Percentiles rank a stretch among this genome's conserved stretches.
These are phyloP conservation scores for Hypoxylon fuscum DNA, from an alignment of 495 filamentous ascomycete species.

Conservation along the genomic window DNA sequence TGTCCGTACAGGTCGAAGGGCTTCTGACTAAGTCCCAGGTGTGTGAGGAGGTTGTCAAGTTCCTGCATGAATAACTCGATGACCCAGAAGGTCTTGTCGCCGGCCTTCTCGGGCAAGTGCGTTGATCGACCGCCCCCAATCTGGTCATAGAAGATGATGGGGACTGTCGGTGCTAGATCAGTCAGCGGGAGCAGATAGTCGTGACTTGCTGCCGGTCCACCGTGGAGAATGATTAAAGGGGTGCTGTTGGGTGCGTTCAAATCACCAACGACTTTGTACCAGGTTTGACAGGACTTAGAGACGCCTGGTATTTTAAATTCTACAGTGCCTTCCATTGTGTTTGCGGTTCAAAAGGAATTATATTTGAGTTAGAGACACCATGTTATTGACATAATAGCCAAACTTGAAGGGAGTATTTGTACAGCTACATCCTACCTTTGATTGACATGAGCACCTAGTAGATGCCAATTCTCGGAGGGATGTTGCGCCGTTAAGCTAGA, in stretches of 20 bases:
- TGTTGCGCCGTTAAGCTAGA: too few relatives aligned
- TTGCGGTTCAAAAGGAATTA: too few relatives aligned
- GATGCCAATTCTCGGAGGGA: too few relatives aligned
- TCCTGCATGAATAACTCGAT: constrained; percentile 57
- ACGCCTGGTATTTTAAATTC: constrained; percentile 40
- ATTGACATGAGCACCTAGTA: too few relatives aligned
- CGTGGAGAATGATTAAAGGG: constrained; percentile 56
- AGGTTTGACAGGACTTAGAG: constrained; percentile 45
- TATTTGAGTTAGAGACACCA: too few relatives aligned
- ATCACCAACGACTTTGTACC: constrained; percentile 50
- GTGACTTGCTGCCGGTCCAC: constrained; percentile 58
- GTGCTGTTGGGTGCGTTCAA: constrained; percentile 26
- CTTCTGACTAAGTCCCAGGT: constrained; percentile 46
- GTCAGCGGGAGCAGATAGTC: constrained; percentile 54
- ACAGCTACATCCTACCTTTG: too few relatives aligned
- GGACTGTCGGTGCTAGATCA: constrained; percentile 45
- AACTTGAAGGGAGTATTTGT: too few relatives aligned
- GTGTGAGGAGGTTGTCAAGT: constrained; percentile 57
- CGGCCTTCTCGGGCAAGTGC: constrained; percentile 52
- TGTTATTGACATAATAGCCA: too few relatives aligned
- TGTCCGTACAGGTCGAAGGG: constrained; percentile 59
- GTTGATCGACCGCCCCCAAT: constrained; percentile 59
- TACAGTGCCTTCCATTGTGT: constrained; percentile 22
- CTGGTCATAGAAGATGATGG: constrained; percentile 64
- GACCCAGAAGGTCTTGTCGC: constrained; percentile 58